These are phyloP conservation scores for Phytopythium sindhum DNA, from an alignment of 352 stramenopile species.

Conservation along the genomic window DNA sequence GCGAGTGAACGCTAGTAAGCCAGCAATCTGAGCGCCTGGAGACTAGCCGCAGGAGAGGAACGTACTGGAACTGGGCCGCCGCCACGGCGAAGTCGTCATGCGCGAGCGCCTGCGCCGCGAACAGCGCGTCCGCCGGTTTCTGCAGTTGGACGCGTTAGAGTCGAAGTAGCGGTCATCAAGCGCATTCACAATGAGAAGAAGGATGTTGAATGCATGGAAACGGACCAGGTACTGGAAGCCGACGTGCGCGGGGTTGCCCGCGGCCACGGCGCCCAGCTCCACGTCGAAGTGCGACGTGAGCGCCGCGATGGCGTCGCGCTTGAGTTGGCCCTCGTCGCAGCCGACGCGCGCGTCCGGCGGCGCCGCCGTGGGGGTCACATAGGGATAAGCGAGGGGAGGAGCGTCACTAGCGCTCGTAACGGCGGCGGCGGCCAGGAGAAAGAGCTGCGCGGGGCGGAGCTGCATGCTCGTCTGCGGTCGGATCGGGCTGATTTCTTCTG, in stretches of 20 bases:
- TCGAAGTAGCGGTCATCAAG: not conserved
- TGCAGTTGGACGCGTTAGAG: slow-evolving; percentile 2
- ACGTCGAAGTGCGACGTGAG: slow-evolving; percentile 55
- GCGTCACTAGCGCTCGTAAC: not conserved
- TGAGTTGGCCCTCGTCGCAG: slow-evolving; percentile 51
- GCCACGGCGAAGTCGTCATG: slow-evolving; percentile 72
- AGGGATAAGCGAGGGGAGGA: no score
- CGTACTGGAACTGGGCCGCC: slow-evolving; percentile 55
- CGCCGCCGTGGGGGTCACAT: not conserved
- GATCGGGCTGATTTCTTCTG: not conserved
- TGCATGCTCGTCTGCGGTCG: not conserved
- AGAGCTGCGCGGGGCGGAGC: not conserved
- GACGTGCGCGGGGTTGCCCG: slow-evolving; percentile 37
- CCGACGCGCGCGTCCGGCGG: slow-evolving; percentile 4
- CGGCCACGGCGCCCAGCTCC: slow-evolving; percentile 64
- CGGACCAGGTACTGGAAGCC: slow-evolving; percentile 80
- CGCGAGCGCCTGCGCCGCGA: slow-evolving; percentile 75
- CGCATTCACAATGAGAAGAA: no score
- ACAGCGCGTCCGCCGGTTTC: slow-evolving; percentile 73
- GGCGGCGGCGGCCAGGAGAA: not conserved
- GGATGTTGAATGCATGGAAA: not conserved
- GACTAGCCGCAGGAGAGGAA: not conserved
- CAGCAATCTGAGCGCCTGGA: not conserved
- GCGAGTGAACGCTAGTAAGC: not conserved
- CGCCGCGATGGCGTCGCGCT: slow-evolving; percentile 35